Evolutionary conservation across 2,329 filamentous ascomycete genomes (phyloP).

Genomic region (Aphanoascus verrucosus): DNA sequence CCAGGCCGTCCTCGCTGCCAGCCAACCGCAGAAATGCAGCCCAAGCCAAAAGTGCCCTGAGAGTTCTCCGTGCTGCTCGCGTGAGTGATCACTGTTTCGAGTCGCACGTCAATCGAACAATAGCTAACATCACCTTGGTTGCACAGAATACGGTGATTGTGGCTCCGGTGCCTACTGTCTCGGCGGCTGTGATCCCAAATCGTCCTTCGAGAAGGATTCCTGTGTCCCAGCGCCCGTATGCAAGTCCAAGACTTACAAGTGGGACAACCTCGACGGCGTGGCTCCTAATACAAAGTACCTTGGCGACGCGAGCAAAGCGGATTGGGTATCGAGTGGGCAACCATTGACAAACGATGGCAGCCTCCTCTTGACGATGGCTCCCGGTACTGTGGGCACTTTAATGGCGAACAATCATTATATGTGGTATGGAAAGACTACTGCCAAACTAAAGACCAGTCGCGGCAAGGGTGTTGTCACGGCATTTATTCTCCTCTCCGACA

Average conservation of each 20-base stretch:
- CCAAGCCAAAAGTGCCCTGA: slow-evolving; percentile 54
- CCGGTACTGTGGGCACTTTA: slow-evolving; percentile 74
- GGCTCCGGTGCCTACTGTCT: slow-evolving; percentile 91
- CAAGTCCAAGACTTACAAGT: slow-evolving; percentile 60
- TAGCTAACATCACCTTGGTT: neutral
- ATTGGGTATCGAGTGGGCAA: slow-evolving; percentile 82
- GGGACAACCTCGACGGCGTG: slow-evolving; percentile 61
- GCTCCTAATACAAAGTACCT: slow-evolving; percentile 69
- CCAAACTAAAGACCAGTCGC: slow-evolving; percentile 71
- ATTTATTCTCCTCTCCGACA: slow-evolving; percentile 89
- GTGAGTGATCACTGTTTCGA: slow-evolving; percentile 44
- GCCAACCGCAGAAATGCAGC: slow-evolving; percentile 28
- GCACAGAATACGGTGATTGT: slow-evolving; percentile 77
- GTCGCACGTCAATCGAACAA: neutral
- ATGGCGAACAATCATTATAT: slow-evolving; percentile 77
- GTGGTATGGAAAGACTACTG: slow-evolving; percentile 93
- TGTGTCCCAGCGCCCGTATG: slow-evolving; percentile 80
- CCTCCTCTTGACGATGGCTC: slow-evolving; percentile 79
- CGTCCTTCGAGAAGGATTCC: slow-evolving; percentile 70
- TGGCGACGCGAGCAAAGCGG: slow-evolving; percentile 64
- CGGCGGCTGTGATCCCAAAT: slow-evolving; percentile 82
- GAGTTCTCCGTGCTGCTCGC: slow-evolving; percentile 65
- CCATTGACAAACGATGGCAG: slow-evolving; percentile 52
- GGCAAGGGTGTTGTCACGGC: slow-evolving; percentile 88
- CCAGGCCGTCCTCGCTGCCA: slow-evolving; percentile 24